phyloP scores from a whole-genome alignment of 192 early-diverging fungal genomes.

The Coemansia sp. region DNA sequence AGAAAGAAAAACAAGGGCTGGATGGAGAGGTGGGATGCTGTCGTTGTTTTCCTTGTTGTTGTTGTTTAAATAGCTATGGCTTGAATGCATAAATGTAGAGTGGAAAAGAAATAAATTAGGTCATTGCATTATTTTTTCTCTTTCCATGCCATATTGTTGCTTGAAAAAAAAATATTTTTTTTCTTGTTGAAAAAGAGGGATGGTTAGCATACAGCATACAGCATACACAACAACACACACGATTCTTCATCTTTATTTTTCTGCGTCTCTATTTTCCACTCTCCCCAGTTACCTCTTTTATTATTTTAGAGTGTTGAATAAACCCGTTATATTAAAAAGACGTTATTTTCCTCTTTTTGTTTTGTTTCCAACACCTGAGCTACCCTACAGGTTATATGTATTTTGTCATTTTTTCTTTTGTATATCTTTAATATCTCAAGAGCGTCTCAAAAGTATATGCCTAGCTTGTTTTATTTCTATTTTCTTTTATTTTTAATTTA shows the following conservation, averaged over 20 bases:
- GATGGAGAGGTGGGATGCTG: not conserved
- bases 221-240: not conserved
- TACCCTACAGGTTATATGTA: too few relatives aligned
- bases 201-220: conserved; percentile 1
- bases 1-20: not conserved
- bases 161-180: not conserved
- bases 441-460: too few relatives aligned
- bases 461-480: not conserved
- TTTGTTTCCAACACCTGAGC: not conserved
- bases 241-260: not conserved
- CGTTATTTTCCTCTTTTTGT: not conserved
- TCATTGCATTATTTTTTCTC: not conserved
- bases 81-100: conserved; percentile 1
- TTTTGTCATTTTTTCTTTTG: too few relatives aligned
- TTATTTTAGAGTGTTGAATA: not conserved
- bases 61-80: not conserved
- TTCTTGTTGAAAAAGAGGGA: too few relatives aligned
- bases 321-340: not conserved
- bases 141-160: not conserved
- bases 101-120: conserved; percentile 1
- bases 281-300: not conserved
- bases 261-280: not conserved
- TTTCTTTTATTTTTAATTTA: too few relatives aligned
- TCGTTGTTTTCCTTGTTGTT: not conserved
- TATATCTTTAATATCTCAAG: too few relatives aligned